Evolutionary conservation across 495 filamentous ascomycete genomes (phyloP), one percentile per base, ranked within the genome.

Genomic region (Choiromyces venosus): DNA sequence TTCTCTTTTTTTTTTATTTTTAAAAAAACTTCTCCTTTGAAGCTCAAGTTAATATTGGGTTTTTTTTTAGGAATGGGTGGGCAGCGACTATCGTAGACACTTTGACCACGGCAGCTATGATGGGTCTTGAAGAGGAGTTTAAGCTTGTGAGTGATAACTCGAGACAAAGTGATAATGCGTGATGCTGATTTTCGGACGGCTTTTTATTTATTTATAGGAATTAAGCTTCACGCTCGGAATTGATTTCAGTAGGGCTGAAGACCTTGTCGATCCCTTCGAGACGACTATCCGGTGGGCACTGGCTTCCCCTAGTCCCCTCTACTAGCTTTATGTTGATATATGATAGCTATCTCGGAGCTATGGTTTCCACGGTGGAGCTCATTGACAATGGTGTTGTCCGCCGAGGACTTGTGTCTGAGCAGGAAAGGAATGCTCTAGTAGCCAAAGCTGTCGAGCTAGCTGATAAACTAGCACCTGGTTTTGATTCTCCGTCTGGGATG

Each of bases 81-180:
- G 80, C 72, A 18, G 79, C 79, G 35, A 81, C 80, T 56, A 75
- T 81, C 42, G 79, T 81, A 36, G 80, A 81, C 39, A 81, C 79
- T 42, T 44, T 81, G 21, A 81, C 80, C 39, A 81, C 80, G 18
- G 77, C 79, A 56, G 76, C 76, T 29, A 65, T 81, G 39, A 81
- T 81, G 80, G 80, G 80, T 25, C 69, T 81, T 12, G 80, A 81
- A 66, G 77, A 81, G 67, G 80, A 81, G 72, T 81, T 81, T 65
- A 67, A 75, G 44, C 37, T 81, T 40, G 78, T 80, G 64, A 25
- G 72, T 69, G 66, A 25, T 61, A 61, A 16, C 25, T 25, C 2
- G n/a, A 56, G 33, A 56, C 61, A 46, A 35, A n/a, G 36, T 66
- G 64, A 19, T 38, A 61, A 35, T 72, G 42, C 65, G 40, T 39